phyloP scores from a whole-genome alignment of 768 basidiomycete species.

The Mycena galericulata region DNA sequence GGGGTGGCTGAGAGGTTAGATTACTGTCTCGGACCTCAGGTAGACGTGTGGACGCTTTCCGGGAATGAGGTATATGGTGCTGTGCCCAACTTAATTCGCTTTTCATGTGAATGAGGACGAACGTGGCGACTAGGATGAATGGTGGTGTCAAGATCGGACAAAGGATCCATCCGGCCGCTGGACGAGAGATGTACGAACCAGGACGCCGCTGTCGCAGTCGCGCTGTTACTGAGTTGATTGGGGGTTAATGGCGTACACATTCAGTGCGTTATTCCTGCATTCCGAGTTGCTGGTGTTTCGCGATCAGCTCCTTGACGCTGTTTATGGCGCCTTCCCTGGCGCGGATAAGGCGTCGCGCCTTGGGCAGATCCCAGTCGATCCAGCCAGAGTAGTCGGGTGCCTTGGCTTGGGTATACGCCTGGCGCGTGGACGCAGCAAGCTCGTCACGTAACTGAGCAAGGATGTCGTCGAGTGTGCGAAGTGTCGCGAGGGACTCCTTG shows the following conservation, averaged over 20 bases:
- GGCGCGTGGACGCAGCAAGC: slow-evolving; percentile 44
- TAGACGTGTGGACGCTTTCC: background rate
- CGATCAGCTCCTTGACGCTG: slow-evolving; percentile 67
- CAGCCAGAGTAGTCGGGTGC: slow-evolving; percentile 61
- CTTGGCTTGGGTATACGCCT: slow-evolving; percentile 34
- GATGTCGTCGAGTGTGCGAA: slow-evolving; percentile 71
- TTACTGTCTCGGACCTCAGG: background rate
- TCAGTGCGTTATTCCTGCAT: background rate
- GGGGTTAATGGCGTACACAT: background rate
- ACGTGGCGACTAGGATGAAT: background rate
- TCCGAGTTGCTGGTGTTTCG: slow-evolving; percentile 47
- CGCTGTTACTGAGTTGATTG: background rate
- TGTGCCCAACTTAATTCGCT: background rate
- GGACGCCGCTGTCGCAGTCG: background rate
- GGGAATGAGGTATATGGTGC: background rate
- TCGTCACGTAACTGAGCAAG: slow-evolving; percentile 67
- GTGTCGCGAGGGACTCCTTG: slow-evolving; percentile 66
- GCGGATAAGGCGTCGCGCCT: slow-evolving; percentile 73
- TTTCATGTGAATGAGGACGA: background rate
- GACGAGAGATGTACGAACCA: background rate
- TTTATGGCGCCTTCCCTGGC: slow-evolving; percentile 79
- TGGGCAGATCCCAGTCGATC: slow-evolving; percentile 62
- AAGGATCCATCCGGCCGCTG: slow-evolving; percentile 13
- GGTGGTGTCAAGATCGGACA: background rate
- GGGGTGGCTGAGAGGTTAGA: slow-evolving; percentile 5